Evolutionary conservation across 176 grass and related monocot genomes (phyloP).

Genomic region (Oryza meridionalis): DNA sequence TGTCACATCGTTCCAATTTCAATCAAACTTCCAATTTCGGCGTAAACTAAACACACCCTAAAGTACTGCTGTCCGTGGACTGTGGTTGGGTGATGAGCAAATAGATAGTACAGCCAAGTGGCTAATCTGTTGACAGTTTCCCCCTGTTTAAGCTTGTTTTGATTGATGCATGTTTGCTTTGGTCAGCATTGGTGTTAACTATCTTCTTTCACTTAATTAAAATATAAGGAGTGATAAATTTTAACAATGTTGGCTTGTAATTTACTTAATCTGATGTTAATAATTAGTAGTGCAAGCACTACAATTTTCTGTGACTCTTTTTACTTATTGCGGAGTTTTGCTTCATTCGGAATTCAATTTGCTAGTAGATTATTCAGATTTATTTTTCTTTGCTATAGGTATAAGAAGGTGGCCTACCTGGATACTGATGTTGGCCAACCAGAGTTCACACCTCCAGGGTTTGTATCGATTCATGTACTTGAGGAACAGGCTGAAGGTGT

Average conservation of each 20-base stretch:
- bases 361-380: not conserved
- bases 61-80: too few relatives aligned
- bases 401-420: constrained; percentile 66
- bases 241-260: not conserved
- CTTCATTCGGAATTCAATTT: not conserved
- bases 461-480: constrained; percentile 73
- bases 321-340: not conserved
- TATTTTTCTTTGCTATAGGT: constrained; percentile 50
- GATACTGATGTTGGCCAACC: constrained; percentile 87
- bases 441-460: constrained; percentile 73
- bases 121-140: not conserved
- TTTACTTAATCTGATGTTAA: not conserved
- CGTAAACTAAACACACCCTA: too few relatives aligned
- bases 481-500: constrained; percentile 61
- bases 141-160: constrained; percentile 1
- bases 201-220: not conserved
- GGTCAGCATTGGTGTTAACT: not conserved
- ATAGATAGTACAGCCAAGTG: too few relatives aligned
- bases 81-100: not conserved
- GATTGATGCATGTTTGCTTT: not conserved
- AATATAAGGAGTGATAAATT: not conserved
- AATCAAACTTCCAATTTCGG: too few relatives aligned
- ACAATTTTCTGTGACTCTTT: not conserved
- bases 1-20: too few relatives aligned
- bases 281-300: not conserved